Percentiles rank a stretch among this genome's conserved stretches.
Conservation (phyloP, 768 basidiomycete genomes). For the Clathrus columnatus region DNA sequence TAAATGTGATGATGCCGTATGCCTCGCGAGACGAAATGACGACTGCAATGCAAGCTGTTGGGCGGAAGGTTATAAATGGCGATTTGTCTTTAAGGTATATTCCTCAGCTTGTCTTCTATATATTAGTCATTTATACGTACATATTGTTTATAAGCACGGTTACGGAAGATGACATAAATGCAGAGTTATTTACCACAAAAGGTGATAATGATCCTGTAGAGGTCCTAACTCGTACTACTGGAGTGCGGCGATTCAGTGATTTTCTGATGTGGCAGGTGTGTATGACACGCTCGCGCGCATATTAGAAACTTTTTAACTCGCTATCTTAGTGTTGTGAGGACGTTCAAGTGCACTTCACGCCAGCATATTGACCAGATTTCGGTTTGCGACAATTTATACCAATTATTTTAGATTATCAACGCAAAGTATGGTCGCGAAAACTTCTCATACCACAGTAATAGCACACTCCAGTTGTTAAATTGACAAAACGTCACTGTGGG, state of each 20-base stretch:
- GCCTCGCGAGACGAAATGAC: conserved; percentile 88
- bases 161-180: conserved; percentile 59
- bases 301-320: background rate
- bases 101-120: conserved; percentile 20
- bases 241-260: conserved; percentile 81
- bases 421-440: conserved; percentile 46
- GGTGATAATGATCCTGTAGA: conserved; percentile 75
- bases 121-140: conserved; percentile 5
- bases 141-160: conserved; percentile 31
- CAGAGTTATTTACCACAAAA: conserved; percentile 54
- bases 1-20: conserved; percentile 93
- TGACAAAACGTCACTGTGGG: too few relatives aligned
- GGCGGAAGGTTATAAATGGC: conserved; percentile 14
- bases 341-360: conserved; percentile 81
- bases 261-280: conserved; percentile 94
- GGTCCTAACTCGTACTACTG: conserved; percentile 84
- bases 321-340: conserved; percentile 58
- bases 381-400: conserved; percentile 81
- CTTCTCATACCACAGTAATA: background rate
- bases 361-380: conserved; percentile 90
- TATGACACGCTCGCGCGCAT: conserved; percentile 14
- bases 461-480: too few relatives aligned
- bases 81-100: conserved; percentile 34
- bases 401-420: conserved; percentile 82
- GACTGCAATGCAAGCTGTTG: conserved; percentile 51